These are phyloP conservation scores for Fusarium nelsonii DNA, from an alignment of 2,329 filamentous ascomycete species.

Conservation along the genomic window DNA sequence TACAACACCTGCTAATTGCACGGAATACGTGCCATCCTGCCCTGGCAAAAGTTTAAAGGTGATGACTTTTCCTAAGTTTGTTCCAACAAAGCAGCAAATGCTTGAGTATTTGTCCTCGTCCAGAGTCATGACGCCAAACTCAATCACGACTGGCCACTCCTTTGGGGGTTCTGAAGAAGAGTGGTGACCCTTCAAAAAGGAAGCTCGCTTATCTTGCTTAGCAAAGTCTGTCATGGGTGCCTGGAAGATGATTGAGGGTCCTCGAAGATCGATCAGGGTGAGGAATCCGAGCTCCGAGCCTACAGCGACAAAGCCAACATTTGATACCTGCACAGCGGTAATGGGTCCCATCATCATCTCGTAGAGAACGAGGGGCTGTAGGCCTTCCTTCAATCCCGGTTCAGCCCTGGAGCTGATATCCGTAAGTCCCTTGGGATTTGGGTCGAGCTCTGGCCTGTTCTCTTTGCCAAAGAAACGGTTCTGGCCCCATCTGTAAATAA, in stretches of 20 bases:
- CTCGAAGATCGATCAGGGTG: slow-evolving; percentile 87
- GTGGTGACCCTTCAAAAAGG: slow-evolving; percentile 69
- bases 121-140: slow-evolving; percentile 93
- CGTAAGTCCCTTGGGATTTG: slow-evolving; percentile 77
- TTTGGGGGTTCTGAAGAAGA: slow-evolving; percentile 56
- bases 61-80: slow-evolving; percentile 82
- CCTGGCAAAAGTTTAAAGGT: slow-evolving; percentile 92
- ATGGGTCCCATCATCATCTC: slow-evolving; percentile 87
- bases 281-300: slow-evolving; percentile 87
- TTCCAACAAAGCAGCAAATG: slow-evolving; percentile 92
- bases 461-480: slow-evolving; percentile 80
- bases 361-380: slow-evolving; percentile 84
- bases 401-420: slow-evolving; percentile 81
- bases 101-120: slow-evolving; percentile 97
- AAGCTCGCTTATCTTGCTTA: slow-evolving; percentile 80
- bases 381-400: slow-evolving; percentile 77
- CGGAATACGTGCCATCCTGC: slow-evolving; percentile 75
- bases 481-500: slow-evolving; percentile 87
- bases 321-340: slow-evolving; percentile 84
- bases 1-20: slow-evolving; percentile 76
- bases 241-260: slow-evolving; percentile 85
- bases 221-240: slow-evolving; percentile 78
- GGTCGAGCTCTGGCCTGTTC: slow-evolving; percentile 61
- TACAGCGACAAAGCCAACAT: slow-evolving; percentile 90
- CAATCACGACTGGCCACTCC: slow-evolving; percentile 84